These are phyloP conservation scores for Trichosporon sp. DNA, from an alignment of 1,284 basidiomycete species.

Conservation along the genomic window DNA sequence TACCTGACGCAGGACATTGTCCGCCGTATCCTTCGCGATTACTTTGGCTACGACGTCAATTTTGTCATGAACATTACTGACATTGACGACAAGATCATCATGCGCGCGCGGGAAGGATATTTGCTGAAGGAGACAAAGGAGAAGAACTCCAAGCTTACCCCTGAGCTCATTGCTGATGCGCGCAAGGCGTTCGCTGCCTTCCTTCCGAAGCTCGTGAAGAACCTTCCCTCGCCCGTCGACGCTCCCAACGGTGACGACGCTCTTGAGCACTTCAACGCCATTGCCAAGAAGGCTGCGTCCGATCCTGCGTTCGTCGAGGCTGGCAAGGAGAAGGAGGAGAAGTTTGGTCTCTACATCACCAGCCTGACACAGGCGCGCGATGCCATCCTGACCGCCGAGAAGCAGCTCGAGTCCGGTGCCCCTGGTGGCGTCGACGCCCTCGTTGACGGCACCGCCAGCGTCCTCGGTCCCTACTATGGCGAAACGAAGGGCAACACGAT, in stretches of 20 bases:
- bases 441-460: constrained; percentile 73
- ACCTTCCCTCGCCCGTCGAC: constrained; percentile 65
- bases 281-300: constrained; percentile 57
- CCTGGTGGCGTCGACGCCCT: constrained; percentile 63
- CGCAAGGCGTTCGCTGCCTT: constrained; percentile 60
- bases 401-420: constrained; percentile 54
- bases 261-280: constrained; percentile 61
- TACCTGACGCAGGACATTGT: constrained; percentile 98
- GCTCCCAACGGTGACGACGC: constrained; percentile 62
- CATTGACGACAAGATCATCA: constrained; percentile 98
- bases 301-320: constrained; percentile 67
- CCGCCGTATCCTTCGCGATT: constrained; percentile 88
- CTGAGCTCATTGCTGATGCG: constrained; percentile 42
- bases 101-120: constrained; percentile 81
- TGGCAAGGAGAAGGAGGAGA: constrained; percentile 76
- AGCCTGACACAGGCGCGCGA: constrained; percentile 64
- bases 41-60: constrained; percentile 96
- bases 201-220: constrained; percentile 65
- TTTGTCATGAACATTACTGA: constrained; percentile 99
- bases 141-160: constrained; percentile 48
- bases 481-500: constrained; percentile 78
- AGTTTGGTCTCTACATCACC: constrained; percentile 82
- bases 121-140: constrained; percentile 61
- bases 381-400: constrained; percentile 47
- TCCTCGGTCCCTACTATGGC: constrained; percentile 74